These are phyloP conservation scores for Vanilla planifolia DNA, from an alignment of 106 monocot species.

Conservation along the genomic window DNA sequence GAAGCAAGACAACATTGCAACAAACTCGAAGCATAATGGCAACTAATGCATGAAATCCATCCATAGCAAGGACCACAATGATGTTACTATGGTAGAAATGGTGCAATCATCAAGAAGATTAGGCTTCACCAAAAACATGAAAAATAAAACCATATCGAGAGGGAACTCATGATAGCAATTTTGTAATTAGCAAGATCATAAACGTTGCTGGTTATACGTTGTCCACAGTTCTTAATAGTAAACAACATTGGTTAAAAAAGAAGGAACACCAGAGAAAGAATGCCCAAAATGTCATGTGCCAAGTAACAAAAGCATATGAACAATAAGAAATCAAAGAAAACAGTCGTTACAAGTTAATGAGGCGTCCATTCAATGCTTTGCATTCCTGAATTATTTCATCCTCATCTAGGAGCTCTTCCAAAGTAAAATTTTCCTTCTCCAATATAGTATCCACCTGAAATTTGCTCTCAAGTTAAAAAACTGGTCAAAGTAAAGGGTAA, in stretches of 20 bases:
- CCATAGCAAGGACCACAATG: too few species aligned
- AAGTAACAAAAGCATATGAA: not conserved
- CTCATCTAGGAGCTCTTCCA: slow-evolving; percentile 43
- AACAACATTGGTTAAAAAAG: too few species aligned
- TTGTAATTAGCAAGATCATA: not conserved
- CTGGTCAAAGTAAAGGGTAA: not conserved
- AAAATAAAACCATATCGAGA: too few species aligned
- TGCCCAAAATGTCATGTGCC: not conserved
- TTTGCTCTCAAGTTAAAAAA: not conserved
- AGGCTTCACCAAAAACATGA: too few species aligned
- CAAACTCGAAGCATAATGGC: too few species aligned
- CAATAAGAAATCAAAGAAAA: not conserved
- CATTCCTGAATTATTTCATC: slow-evolving; percentile 36
- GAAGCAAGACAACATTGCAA: too few species aligned
- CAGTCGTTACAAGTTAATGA: slow-evolving; percentile 26
- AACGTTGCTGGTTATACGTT: too few species aligned
- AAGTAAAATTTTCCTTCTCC: slow-evolving; percentile 33
- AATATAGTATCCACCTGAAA: slow-evolving; percentile 33
- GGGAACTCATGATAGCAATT: not conserved
- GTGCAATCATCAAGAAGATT: not conserved
- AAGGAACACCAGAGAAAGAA: not conserved
- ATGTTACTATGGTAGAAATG: too few species aligned
- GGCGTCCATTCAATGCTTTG: slow-evolving; percentile 25
- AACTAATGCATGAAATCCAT: too few species aligned
- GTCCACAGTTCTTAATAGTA: too few species aligned